Conservation (phyloP, 164 flowering plant genomes). For the Brasenia schreberi region DNA sequence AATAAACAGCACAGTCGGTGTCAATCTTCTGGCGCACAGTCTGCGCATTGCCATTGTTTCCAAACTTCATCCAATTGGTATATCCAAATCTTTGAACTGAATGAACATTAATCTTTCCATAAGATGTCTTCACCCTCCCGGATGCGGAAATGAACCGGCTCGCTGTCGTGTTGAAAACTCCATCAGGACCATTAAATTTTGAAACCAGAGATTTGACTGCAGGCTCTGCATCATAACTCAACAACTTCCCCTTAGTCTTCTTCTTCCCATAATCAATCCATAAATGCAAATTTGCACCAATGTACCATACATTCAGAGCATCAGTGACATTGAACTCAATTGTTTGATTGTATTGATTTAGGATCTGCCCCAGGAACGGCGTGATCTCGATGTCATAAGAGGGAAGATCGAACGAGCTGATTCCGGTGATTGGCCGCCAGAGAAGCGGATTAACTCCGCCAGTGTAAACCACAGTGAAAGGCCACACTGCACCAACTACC, state of each 20-base stretch:
- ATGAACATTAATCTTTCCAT: constrained; percentile 42
- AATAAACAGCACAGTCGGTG: constrained; percentile 24
- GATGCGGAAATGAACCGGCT: constrained; percentile 29
- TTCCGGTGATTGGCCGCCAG: constrained; percentile 77
- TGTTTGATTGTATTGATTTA: constrained; percentile 55
- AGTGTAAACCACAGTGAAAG: constrained; percentile 78
- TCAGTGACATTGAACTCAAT: constrained; percentile 60
- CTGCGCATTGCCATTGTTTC: constrained; percentile 45
- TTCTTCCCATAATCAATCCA: constrained; percentile 52
- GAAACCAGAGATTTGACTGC: constrained; percentile 13
- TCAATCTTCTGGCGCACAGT: constrained; percentile 47
- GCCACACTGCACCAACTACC: constrained; percentile 72
- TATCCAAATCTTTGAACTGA: constrained; percentile 35
- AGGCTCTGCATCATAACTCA: constrained; percentile 17
- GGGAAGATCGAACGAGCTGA: constrained; percentile 87
- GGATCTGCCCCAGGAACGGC: constrained; percentile 45
- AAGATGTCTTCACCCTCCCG: constrained; percentile 74
- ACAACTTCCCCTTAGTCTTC: constrained; percentile 34
- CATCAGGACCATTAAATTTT: constrained; percentile 44
- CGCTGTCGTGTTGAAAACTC: constrained; percentile 34
- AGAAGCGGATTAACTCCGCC: constrained; percentile 78
- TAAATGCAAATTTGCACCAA: constrained; percentile 82
- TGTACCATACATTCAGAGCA: constrained; percentile 73
- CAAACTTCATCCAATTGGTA: constrained; percentile 42
- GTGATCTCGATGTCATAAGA: constrained; percentile 77